Evolutionary conservation across 768 basidiomycete species (phyloP).

Genomic region (Ramaria sp.): DNA sequence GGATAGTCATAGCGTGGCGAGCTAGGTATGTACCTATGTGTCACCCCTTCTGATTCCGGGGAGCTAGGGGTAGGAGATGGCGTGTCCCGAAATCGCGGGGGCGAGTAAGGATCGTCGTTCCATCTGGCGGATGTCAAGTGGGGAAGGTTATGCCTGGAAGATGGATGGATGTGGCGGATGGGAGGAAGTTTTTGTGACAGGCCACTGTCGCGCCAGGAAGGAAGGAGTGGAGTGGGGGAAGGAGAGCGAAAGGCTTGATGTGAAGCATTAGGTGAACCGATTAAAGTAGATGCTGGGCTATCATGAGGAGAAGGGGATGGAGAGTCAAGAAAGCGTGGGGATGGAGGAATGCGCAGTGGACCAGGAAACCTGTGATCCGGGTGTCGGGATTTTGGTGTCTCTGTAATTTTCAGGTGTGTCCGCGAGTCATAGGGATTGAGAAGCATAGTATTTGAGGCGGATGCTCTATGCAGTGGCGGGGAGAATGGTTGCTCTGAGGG

Average conservation of each 20-base stretch:
- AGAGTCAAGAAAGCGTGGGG: not conserved
- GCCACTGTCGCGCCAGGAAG: too few relatives aligned
- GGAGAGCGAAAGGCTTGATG: not conserved
- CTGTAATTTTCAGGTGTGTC: not conserved
- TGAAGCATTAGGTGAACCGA: not conserved
- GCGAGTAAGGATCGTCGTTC: not conserved
- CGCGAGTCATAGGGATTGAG: not conserved
- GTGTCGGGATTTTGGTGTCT: not conserved
- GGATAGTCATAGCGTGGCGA: not conserved
- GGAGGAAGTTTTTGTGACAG: not conserved
- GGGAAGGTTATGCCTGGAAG: slow-evolving; percentile 1
- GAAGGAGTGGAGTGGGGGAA: not conserved
- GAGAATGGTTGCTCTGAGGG: not conserved
- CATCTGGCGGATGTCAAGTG: slow-evolving; percentile 2
- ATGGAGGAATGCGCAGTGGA: slow-evolving; percentile 3
- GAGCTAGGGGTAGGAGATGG: not conserved
- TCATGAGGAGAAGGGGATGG: not conserved
- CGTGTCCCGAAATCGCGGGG: not conserved
- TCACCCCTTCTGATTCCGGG: not conserved
- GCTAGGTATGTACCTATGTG: not conserved
- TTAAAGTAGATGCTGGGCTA: not conserved
- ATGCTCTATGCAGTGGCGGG: not conserved
- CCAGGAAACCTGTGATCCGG: slow-evolving; percentile 3
- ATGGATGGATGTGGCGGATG: not conserved
- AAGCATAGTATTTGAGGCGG: not conserved